Base-by-base conservation (phyloP, 129 eudicot genomes). In the Flaveria trinervia region DNA sequence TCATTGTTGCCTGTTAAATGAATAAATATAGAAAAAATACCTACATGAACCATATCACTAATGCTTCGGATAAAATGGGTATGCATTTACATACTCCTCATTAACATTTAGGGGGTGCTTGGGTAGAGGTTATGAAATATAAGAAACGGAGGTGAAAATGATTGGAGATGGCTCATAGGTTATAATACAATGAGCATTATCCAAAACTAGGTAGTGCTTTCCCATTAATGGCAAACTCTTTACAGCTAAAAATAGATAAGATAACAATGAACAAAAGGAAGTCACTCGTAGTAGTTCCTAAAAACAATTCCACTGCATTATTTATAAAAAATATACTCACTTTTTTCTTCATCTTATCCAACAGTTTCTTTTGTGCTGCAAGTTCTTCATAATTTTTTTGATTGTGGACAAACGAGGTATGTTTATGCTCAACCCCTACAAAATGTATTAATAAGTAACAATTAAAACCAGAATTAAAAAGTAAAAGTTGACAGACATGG, bases 291-390 rank as follows among this genome's bases (percentile, higher is more conserved):
- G 59, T 60, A 25, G 59, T 57, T 25, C 57, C 9, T 59, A 14
- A 59, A 11, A 75, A 48, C 60, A 62, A 16, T 41, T 25, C 68
- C 23, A 16, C 13, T 65, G 71, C 51, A 39, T 66, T 14, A 51
- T 3, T 59, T 25, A 16, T 57, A 62, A 0, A 74, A 23, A 49
- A 41, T 10, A 51, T 13, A 85, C 80, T 86, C 14, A 91, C 98
- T 84, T 91, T 94, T 78, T 84, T 89, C 83, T 78, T 91, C 83
- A 94, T 68, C 65, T 78, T 88, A 45, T 89, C 93, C 79, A 94
- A 69, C 73, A 62, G 77, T 75, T 86, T 91, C 89, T 77, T 89
- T 65, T 86, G 89, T 25, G 68, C 55, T 25, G 59, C 81, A 65
- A 94, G 90, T 81, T 94, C 93, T 62, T 80, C 84, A 6, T 71